Evolutionary conservation across 2,329 filamentous ascomycete species (phyloP).

Genomic region (Fusarium sp.): DNA sequence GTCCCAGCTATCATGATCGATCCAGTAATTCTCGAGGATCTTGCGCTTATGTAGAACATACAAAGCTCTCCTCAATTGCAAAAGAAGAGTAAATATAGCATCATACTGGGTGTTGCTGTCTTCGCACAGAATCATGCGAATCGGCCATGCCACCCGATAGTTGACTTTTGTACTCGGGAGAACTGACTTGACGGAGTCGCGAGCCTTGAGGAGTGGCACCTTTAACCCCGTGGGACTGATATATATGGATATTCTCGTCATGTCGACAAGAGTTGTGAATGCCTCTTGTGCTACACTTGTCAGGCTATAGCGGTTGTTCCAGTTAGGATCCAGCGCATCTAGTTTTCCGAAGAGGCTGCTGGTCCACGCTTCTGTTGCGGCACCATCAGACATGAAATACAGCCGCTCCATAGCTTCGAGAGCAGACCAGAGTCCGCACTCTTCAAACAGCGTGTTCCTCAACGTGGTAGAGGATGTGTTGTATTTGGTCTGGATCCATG

Average conservation of each 20-base stretch:
- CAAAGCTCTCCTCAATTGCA: constrained; percentile 80
- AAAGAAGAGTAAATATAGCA: constrained; percentile 76
- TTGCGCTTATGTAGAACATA: constrained; percentile 70
- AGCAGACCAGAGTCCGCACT: constrained; percentile 73
- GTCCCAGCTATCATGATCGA: constrained; percentile 50
- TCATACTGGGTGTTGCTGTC: constrained; percentile 75
- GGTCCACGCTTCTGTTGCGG: constrained; percentile 72
- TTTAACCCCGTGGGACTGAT: constrained; percentile 55
- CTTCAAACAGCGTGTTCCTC: constrained; percentile 72
- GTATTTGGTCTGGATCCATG: constrained; percentile 82
- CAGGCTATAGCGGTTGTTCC: constrained; percentile 85
- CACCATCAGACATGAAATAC: constrained; percentile 82
- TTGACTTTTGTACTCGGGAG: constrained; percentile 72
- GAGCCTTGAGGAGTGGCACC: constrained; percentile 57
- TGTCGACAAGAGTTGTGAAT: constrained; percentile 68
- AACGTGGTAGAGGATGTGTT: constrained; percentile 74
- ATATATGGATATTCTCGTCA: constrained; percentile 70
- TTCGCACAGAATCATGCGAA: constrained; percentile 78
- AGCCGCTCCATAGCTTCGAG: constrained; percentile 76
- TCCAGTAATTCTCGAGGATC: constrained; percentile 54
- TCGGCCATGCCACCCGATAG: constrained; percentile 74
- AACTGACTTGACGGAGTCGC: constrained; percentile 65
- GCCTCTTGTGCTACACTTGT: constrained; percentile 81
- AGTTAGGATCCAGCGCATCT: constrained; percentile 67
- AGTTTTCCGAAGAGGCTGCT: constrained; percentile 79